Evolutionary conservation across 2,329 filamentous ascomycete genomes (phyloP), one percentile per base, ranked within the genome.

Genomic region (Penicillium sp.): DNA sequence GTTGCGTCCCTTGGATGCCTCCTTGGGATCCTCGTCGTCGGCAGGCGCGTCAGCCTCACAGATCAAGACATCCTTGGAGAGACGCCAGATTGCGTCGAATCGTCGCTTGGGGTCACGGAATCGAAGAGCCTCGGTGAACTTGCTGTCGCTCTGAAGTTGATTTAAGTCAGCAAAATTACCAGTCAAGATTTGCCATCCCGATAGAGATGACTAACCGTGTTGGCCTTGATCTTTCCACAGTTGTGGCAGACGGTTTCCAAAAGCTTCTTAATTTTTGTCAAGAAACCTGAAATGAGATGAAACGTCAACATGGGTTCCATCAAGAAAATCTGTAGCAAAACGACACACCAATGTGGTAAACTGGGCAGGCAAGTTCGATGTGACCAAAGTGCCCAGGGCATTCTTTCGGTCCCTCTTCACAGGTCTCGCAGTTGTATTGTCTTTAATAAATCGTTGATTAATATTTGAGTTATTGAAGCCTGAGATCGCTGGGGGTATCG

Each of bases 191-290:
- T 77, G 82, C 77, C 78, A 80, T 81, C 75, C 78, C 76, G 72
- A 70, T 73, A 79, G 81, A 81, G 80, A 81, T 82, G 81, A 95
- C 93, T 91, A 88, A 97, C 93, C 88, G 91, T 90, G 84, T 97
- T 92, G 78, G 92, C 88, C 82, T 96, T 85, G 72, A 97, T 90
- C 82, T 94, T 96, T 79, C 92, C 93, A 83, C 95, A 99, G 77
- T 95, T 97, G 80, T 96, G 92, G 83, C 95, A 99, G 75, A 99
- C 92, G 66, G 92, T 94, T 83, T 99, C 95, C 75, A 99, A 82
- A 67, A 99, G 86, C 82, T 97, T 99, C 83, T 99, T 99, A 78
- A 96, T 92, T 81, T 97, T 97, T 75, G 90, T 95, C 79, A 99
- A 89, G 77, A 97, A 99, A 69, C 94, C 94, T 80, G 82, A 21